Base-by-base conservation (phyloP, 73 alveolate species). In the Symbiodinium pilosum region DNA sequence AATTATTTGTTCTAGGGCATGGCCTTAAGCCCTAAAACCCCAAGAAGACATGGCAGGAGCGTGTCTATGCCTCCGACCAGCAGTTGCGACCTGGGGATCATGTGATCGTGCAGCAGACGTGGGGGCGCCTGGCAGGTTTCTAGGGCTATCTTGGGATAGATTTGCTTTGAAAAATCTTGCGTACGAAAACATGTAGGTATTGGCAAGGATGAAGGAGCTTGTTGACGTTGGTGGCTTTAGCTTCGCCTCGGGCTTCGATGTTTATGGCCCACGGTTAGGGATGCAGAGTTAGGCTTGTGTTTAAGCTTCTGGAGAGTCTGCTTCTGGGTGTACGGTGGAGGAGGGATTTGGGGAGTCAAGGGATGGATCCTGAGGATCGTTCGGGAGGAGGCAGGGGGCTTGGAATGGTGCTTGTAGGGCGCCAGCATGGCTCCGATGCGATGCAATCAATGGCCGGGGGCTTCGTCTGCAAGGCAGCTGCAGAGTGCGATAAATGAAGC, bases 101-200 rank as follows among this genome's bases (percentile, higher is more conserved):
- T 64, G 77, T 64, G 77, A 64, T 64, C 77, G 77, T 64, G 30
- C 77, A 64, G 77, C 77, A 64, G 77, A 64, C 77, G 77, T 18
- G 38, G 32, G 77, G 32, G 77, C 9, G 77, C 41, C 77, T 26
- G n/a, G n/a, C 32, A 1, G 32, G 40, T 18, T 64, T 64, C 0
- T 5, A 28, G 77, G 38, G 41, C 8, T 64, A 36, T 14, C 28
- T 59, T 59, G 8, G 5, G 39, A 8, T n/a, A 36, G 0, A 0
- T 18, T 1, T 7, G 77, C 38, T 2, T 7, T 59, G 8, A 18
- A 59, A 2, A 36, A 12, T 14, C 28, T 12, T 2, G 5, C 34
- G 64, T 47, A 47, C 64, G 8, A 16, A 47, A 47, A 47, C 26
- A 54, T 3, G 71, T 21, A 1, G 71, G 71, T 54, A 0, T 54